phyloP scores from a whole-genome alignment of 805 yeast species.

The Wickerhamomyces mucosus region DNA sequence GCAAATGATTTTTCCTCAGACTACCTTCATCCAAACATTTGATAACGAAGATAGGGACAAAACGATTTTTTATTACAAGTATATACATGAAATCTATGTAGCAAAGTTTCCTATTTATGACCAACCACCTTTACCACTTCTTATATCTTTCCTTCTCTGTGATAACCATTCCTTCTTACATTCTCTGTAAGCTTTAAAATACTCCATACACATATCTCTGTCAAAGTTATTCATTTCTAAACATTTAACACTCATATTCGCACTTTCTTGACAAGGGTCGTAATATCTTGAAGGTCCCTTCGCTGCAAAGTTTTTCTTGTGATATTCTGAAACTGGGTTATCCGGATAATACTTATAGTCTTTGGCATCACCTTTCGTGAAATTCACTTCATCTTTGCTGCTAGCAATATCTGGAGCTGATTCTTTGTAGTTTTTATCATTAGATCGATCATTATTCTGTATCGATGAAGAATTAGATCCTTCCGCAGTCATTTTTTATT shows the following conservation, averaged over 20 bases:
- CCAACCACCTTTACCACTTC: conserved; percentile 20
- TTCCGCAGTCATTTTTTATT: too few species aligned
- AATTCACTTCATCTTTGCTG: conserved; percentile 38
- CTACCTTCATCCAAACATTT: too few species aligned
- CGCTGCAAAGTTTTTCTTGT: conserved; percentile 56
- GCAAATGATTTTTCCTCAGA: too few species aligned
- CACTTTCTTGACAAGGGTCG: conserved; percentile 88
- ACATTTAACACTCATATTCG: conserved; percentile 81
- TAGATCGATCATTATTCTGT: conserved; percentile 7
- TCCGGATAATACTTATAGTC: conserved; percentile 76
- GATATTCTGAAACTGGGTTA: conserved; percentile 64
- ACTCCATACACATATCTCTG: conserved; percentile 61
- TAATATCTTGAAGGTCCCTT: conserved; percentile 79
- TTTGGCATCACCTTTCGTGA: conserved; percentile 40
- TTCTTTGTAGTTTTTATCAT: conserved; percentile 13
- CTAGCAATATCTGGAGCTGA: conserved; percentile 18
- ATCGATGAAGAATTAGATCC: too few species aligned
- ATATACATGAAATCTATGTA: too few species aligned
- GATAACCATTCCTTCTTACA: conserved; percentile 72
- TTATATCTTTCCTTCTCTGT: conserved; percentile 27
- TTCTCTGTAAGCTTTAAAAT: conserved; percentile 87
- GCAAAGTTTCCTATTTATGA: too few species aligned
- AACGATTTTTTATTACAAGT: too few species aligned
- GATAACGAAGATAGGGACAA: too few species aligned
- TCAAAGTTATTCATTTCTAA: conserved; percentile 70